Base-by-base conservation (phyloP, 345 rosid genomes). In the Linum lewisii region DNA sequence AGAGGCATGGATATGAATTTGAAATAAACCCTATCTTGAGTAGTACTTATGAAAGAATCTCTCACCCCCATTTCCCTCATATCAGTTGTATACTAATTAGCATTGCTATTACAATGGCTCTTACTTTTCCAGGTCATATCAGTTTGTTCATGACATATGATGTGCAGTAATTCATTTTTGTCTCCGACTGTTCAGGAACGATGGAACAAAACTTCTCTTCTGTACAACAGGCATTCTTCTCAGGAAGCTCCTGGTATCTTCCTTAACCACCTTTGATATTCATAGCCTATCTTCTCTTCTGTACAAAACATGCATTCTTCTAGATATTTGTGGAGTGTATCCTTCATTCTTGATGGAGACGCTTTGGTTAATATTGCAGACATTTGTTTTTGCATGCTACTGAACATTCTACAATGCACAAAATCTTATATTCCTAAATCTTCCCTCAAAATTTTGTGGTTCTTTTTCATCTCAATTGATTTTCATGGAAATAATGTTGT, bases 211-310 rank as follows among this genome's bases (percentile, higher is more conserved):
- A 72, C 92, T 91, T 68, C 88, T 88, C 20, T 91, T 88, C 70
- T 91, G 96, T 68, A 91, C 98, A 29, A 91, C 96, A 1, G 98
- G 98, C 56, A 91, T 88, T 75, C 90, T 91, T 63, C 64, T 91
- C 71, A 86, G 98, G 75, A 88, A 76, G 72, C 82, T 91, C 52
- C 82, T 76, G 73, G 98, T 91, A 88, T 7, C 78, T 42, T 61
- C 14, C 24, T 73, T 26, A 56, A 50, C 24, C 19, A 20, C 21
- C 19, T 52, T n/a, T 20, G 10, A 20, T 52, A 23, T 20, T 52
- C 19, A 38, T 38, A 15, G 11, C 16, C 45, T 38, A 26, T 26
- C 32, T 26, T 26, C 32, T 26, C 32, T 26, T 26, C 32, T 26
- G 2, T 26, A 2, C 32, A 38, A 38, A 15, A 38, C 16, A 2